Evolutionary conservation across 192 early-diverging fungal genomes (phyloP).

Genomic region (Backusella circina): DNA sequence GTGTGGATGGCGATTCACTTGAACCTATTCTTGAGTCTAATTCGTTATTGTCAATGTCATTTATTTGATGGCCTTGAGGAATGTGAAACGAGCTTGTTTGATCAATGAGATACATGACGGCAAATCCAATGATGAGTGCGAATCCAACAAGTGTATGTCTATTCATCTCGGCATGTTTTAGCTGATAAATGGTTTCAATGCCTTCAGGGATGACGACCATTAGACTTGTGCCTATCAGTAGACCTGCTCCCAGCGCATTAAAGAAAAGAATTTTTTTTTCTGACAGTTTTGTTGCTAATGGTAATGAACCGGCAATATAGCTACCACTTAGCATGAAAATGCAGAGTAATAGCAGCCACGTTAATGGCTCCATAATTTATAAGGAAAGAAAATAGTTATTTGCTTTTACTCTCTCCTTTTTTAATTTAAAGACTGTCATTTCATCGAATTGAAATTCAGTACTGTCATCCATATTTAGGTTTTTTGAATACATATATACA

Average conservation of each 20-base stretch:
- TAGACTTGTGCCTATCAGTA: conserved; percentile 86
- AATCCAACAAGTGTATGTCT: conserved; percentile 70
- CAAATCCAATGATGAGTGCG: conserved; percentile 80
- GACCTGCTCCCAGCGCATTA: conserved; percentile 83
- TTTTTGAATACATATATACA: no score
- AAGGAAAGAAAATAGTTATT: conserved; percentile 12
- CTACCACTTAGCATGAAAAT: conserved; percentile 82
- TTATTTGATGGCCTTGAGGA: background rate
- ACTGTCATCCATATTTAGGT: no score
- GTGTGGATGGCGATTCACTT: no score
- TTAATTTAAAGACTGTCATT: no score
- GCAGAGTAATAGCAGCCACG: conserved; percentile 59
- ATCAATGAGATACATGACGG: conserved; percentile 89
- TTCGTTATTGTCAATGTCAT: background rate
- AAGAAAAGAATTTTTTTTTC: conserved; percentile 67
- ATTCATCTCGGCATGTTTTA: background rate
- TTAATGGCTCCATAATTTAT: conserved; percentile 44
- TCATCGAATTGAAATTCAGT: no score
- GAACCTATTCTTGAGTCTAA: background rate
- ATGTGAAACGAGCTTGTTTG: conserved; percentile 48
- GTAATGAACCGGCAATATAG: conserved; percentile 85
- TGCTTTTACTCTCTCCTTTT: conserved; percentile 10
- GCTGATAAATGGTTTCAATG: conserved; percentile 77
- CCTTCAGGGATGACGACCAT: conserved; percentile 96
- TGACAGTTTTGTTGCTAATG: conserved; percentile 78